Conservation (phyloP, 2,329 filamentous ascomycete species). For the Calonectria pseudoturangicola region DNA sequence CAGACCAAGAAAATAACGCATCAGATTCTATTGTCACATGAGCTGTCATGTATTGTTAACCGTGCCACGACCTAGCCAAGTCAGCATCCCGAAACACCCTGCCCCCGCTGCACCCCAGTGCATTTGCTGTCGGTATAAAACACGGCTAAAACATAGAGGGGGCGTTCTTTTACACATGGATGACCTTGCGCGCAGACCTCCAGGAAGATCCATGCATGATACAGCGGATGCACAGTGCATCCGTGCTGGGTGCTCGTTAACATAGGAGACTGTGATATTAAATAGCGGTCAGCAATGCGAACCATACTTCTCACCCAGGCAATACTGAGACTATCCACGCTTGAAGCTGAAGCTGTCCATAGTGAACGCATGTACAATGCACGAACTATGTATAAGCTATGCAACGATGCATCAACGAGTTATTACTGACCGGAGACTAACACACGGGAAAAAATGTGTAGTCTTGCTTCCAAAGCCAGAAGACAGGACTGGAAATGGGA, state of each 20-base stretch:
- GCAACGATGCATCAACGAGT: neutral
- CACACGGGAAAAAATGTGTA: too few relatives aligned
- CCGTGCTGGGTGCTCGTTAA: neutral
- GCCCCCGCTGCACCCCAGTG: neutral
- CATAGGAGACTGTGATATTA: conserved; percentile 5
- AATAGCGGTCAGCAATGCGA: conserved; percentile 19
- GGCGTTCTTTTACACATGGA: neutral
- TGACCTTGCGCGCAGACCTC: conserved; percentile 15
- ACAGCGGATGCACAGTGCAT: neutral
- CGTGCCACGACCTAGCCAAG: neutral
- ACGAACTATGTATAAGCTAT: neutral
- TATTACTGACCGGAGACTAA: neutral
- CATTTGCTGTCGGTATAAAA: conserved; percentile 22
- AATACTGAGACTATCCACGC: too few relatives aligned
- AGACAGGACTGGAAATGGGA: too few relatives aligned
- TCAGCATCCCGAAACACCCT: conserved; percentile 9
- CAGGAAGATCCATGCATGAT: conserved; percentile 20
- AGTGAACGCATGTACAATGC: neutral
- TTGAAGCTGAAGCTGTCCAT: neutral
- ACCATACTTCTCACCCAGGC: neutral
- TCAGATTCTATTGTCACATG: neutral
- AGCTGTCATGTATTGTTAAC: neutral
- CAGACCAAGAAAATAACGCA: neutral
- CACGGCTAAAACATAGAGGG: conserved; percentile 3
- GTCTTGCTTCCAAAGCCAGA: neutral